Evolutionary conservation across 805 yeast species (phyloP), one percentile per base, ranked within the genome.

Genomic region (Ogataea allantospora): DNA sequence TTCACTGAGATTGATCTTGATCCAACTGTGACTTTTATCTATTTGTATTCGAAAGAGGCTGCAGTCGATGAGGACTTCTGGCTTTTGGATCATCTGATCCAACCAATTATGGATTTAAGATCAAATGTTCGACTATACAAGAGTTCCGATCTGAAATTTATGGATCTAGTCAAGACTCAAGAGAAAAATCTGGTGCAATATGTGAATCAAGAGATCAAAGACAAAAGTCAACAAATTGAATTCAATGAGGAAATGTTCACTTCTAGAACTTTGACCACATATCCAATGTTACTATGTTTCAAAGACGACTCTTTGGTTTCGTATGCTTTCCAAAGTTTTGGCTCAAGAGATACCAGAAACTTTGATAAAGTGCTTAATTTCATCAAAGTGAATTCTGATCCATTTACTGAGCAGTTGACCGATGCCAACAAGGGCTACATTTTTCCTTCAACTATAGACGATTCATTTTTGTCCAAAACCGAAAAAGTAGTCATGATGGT

Each of bases 271-370:
- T 55, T 78, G 17, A 69, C 88, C 0, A 68, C 80, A 6, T 66
- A 66, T 23, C 95, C 95, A 2, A 77, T 85, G 11, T 50, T 84
- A 13, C 60, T 78, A 20, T 63, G 81, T 15, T 73, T 80, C 56
- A 80, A 75, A 48, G 82, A 82, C 37, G 72, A 74, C 36, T 64
- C 77, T 10, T 54, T 75, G 38, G 52, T 73, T 21, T 71, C 85
- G 0, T 62, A 65, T 4, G 70, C 80, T 5, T 80, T 59, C 46
- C 83, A 75, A 47, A 78, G 76, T 39, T 78, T 75, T 59, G 78
- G 80, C 0, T 74, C 87, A 6, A 77, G 76, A 33, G 86, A 83
- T 48, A 70, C 74, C 39, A 69, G 93, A 46, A 70, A 75, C 46
- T 58, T 59, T 12, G 65, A 64, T 15, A 58, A 63, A 26, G 65